Evolutionary conservation across 257 asterid species (phyloP), one percentile per base, ranked within the genome.

Genomic region (Solanum ossicruentum): DNA sequence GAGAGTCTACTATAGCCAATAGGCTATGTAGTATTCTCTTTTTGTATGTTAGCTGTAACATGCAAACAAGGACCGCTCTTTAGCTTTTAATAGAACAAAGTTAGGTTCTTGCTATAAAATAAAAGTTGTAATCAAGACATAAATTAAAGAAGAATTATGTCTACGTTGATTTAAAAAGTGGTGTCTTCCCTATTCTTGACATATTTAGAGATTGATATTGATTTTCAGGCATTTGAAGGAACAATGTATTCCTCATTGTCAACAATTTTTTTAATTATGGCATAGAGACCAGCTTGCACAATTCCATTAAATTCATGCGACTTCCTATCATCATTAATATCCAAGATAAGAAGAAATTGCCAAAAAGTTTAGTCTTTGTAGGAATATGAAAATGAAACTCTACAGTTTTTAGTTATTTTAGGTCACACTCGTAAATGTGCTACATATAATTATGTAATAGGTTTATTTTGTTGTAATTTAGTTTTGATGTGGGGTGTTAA

Each of bases 181-280:
- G 43, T 69, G 85, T 70, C 63, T 85, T 45, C 63, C 18, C 26
- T 23, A 6, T 43, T 85, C 82, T 80, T 70, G 78, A 85, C 87
- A 81, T 18, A n/a, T 36, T 69, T 17, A 43, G 26, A 67, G 85
- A 81, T 85, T 69, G 87, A 70, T 55, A 52, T 39, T 45, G 83
- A 70, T 81, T 69, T 67, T 45, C 28, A 72, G 11, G 13, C 45
- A 7, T 15, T 57, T 45, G 17, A n/a, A 72, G 63, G 82, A 51
- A 77, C 15, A 23, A 0, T 45, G n/a, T 73, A 21, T 45, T 45
- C 17, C n/a, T 47, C 58, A 21, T n/a, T 47, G 41, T 16, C 58
- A 73, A 47, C 41, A n/a, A 73, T 21, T 69, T 69, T 69, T 69
- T 17, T 69, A 13, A 66, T 21, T 8, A 66, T 32, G n/a, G n/a